Percentiles rank a stretch among this genome's conserved stretches.
phyloP scores from a whole-genome alignment of 257 asterid genomes.

The Mitragyna speciosa region DNA sequence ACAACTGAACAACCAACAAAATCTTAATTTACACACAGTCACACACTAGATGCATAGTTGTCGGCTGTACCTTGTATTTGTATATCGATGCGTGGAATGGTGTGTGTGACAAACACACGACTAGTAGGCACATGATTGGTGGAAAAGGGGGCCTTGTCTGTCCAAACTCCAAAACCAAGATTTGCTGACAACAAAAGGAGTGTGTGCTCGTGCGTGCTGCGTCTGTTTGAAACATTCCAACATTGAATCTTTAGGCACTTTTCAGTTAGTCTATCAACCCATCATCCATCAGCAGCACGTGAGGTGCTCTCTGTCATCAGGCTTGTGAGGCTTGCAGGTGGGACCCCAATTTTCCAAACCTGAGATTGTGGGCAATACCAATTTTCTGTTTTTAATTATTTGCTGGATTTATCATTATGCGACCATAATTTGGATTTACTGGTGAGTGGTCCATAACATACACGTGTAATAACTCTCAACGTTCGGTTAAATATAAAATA shows the following conservation, averaged over 20 bases:
- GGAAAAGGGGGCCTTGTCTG: not conserved
- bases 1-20: not conserved
- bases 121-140: constrained; percentile 3
- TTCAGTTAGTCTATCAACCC: not conserved
- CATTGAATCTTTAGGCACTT: constrained; percentile 15
- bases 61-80: too few species aligned
- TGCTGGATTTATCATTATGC: not conserved
- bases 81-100: not conserved
- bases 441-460: not conserved
- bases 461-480: not conserved
- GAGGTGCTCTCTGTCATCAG: not conserved
- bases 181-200: constrained; percentile 25
- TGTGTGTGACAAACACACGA: not conserved
- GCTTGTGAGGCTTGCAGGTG: not conserved
- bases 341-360: constrained; percentile 18
- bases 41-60: not conserved
- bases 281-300: constrained; percentile 20
- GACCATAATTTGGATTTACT: constrained; percentile 5
- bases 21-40: constrained; percentile 5
- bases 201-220: not conserved
- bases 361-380: not conserved
- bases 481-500: not conserved
- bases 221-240: constrained; percentile 10
- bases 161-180: constrained; percentile 13
- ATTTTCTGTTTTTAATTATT: not conserved